Evolutionary conservation across 257 asterid genomes (phyloP), one percentile per base, ranked within the genome.

Genomic region (Nicotiana tabacum): DNA sequence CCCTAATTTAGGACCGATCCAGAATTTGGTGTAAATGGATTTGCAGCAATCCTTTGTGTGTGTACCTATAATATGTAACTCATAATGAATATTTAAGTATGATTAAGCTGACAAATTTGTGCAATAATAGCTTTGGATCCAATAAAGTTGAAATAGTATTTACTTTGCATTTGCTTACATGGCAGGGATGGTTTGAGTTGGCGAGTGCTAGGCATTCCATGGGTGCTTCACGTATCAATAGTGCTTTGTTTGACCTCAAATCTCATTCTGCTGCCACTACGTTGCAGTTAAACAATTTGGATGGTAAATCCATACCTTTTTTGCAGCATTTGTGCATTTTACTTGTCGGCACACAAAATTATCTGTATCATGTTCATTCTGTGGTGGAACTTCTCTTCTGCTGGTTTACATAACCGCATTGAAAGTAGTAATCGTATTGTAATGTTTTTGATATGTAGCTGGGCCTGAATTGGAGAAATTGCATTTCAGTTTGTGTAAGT

Each of bases 161-260:
- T 66, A 69, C 46, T n/a, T 30, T 51, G 55, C 43, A 30, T 81
- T 56, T 37, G 3, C 76, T 18, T 33, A 60, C 56, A 5, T 77
- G 65, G 17, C 87, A 96, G 98, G 98, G 98, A 78, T 94, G 97
- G 97, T 87, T 96, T 81, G 98, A 96, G 56, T 86, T 94, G 81
- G 97, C 98, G 7, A 90, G 98, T 84, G 98, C 98, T 74, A 90
- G 98, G 69, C 94, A 89, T 82, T 94, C 97, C 1, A 94, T 96
- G 98, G 98, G 99, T 11, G 66, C 92, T 65, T 90, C 96, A 66
- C 98, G 99, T 69, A 88, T 96, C 85, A 92, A 86, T 81, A 86
- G 93, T 81, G 77, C 92, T 81, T 84, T 92, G 85, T 91, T 92
- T 81, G 90, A 94, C 86, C 97, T 87, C 89, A 94, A 96, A 83